Evolutionary conservation across 208 protist genomes (phyloP).

Genomic region (Herpetomonas samuelpessoai): DNA sequence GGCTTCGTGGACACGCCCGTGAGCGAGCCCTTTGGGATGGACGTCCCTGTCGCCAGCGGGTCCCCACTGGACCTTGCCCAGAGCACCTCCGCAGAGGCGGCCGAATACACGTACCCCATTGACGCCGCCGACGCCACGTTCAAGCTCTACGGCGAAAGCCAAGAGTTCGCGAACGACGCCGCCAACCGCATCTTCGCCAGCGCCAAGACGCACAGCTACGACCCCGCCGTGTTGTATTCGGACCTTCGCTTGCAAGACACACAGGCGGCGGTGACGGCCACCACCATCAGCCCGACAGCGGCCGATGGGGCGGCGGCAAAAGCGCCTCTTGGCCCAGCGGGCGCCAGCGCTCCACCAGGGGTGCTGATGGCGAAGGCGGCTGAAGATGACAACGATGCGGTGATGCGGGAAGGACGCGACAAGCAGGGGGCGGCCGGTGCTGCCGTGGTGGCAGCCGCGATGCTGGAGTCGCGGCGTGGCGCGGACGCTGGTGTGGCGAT

Average conservation of each 20-base stretch:
- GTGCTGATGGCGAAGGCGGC: constrained; percentile 11
- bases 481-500: constrained; percentile 46
- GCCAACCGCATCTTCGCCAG: constrained; percentile 52
- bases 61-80: constrained; percentile 6
- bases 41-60: constrained; percentile 2
- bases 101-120: constrained; percentile 40
- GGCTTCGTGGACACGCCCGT: constrained; percentile 2
- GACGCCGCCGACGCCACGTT: constrained; percentile 27
- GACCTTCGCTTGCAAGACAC: constrained; percentile 41
- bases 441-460: constrained; percentile 54
- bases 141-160: constrained; percentile 57
- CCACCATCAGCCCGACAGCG: not conserved
- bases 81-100: constrained; percentile 2
- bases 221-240: constrained; percentile 43
- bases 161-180: constrained; percentile 24
- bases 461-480: constrained; percentile 49
- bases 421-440: constrained; percentile 61
- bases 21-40: constrained; percentile 15
- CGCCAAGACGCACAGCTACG: constrained; percentile 45
- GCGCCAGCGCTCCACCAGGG: not conserved
- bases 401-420: constrained; percentile 51
- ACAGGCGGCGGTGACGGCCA: constrained; percentile 10
- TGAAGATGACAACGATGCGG: constrained; percentile 52
- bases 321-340: not conserved
- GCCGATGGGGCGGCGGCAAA: not conserved